phyloP scores from a whole-genome alignment of 2,329 filamentous ascomycete species.

The Aspergillus nomiae region DNA sequence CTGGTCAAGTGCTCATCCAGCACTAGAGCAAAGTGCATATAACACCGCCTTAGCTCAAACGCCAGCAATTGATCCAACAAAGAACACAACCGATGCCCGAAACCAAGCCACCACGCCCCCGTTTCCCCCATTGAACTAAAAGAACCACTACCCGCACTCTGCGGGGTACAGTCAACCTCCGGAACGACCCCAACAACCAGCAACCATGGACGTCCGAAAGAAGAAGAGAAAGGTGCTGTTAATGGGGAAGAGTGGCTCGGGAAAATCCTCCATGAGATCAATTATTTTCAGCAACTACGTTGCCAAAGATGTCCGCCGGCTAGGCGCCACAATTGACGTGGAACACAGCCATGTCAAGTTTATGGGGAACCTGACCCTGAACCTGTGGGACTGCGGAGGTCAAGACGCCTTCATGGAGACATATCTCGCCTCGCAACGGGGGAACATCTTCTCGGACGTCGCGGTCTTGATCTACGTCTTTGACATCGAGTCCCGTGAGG shows the following conservation, averaged over 20 bases:
- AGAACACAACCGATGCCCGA: neutral
- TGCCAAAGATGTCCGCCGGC: constrained; percentile 86
- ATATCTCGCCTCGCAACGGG: constrained; percentile 91
- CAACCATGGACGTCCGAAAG: constrained; percentile 48
- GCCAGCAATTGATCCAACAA: neutral
- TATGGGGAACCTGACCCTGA: constrained; percentile 93
- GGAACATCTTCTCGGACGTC: constrained; percentile 95
- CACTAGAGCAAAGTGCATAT: neutral
- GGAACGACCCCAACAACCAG: neutral
- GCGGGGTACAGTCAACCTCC: neutral
- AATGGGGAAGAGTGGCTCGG: constrained; percentile 95
- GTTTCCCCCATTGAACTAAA: neutral
- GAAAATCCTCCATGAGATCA: constrained; percentile 96
- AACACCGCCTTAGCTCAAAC: neutral
- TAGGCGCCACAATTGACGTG: constrained; percentile 96
- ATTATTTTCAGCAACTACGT: constrained; percentile 99
- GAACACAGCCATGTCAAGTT: constrained; percentile 99
- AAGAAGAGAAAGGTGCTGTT: constrained; percentile 86
- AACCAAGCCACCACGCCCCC: neutral
- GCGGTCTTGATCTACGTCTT: constrained; percentile 99
- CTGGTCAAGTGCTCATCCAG: constrained; percentile 2
- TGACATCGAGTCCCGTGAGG: constrained; percentile 94
- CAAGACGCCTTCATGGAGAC: constrained; percentile 99
- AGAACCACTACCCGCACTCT: neutral
- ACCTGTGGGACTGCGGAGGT: constrained; percentile 97